Base-by-base conservation (phyloP, 768 basidiomycete genomes). In the Pisolithus sp. region DNA sequence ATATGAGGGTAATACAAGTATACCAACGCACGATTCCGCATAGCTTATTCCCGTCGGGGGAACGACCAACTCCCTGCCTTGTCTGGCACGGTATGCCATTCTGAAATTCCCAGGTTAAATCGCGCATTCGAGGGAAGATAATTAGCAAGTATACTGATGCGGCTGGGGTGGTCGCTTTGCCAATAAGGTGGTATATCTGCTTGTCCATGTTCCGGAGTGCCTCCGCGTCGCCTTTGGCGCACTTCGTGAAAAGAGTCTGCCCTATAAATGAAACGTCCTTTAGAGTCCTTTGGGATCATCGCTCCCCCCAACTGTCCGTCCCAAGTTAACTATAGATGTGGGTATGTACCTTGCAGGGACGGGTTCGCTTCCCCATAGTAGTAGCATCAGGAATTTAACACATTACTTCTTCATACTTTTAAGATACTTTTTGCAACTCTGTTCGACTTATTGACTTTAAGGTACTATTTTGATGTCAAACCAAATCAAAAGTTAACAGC, bases 1-100 rank as follows among this genome's bases (percentile, higher is more conserved):
- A 21, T 36, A 24, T 10, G 52, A 38, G 51, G 40, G 15, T 9
- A n/a, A n/a, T 38, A 3, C 26, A 41, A 23, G 5, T 34, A n/a
- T 24, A 12, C 7, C 34, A 8, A 57, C 56, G 59, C 61, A 88
- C 87, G 87, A 86, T 66, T 83, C 90, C 4, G 91, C 81, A 59
- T 93, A 93, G 61, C 83, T 86, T 47, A 93, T 75, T 0, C 87
- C 88, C 1, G 82, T 81, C 6, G 90, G 91, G 4, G 93, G 90
- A 0, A 76, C 79, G n/a, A 93, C 89, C 61, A 95, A 94, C 46
- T 88, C 82, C 52, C 93, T 79, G 34, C 93, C 93, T 72, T 92
- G 90, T 38, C 93, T 85, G 31, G 93, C 80, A 28, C 93, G 89
- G 67, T 93, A 95, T 0, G 93, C 92, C 91, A 94, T 93, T 3